Evolutionary conservation across 2,329 filamentous ascomycete species (phyloP), one percentile per base, ranked within the genome.

Genomic region (Monosporascus sp.): DNA sequence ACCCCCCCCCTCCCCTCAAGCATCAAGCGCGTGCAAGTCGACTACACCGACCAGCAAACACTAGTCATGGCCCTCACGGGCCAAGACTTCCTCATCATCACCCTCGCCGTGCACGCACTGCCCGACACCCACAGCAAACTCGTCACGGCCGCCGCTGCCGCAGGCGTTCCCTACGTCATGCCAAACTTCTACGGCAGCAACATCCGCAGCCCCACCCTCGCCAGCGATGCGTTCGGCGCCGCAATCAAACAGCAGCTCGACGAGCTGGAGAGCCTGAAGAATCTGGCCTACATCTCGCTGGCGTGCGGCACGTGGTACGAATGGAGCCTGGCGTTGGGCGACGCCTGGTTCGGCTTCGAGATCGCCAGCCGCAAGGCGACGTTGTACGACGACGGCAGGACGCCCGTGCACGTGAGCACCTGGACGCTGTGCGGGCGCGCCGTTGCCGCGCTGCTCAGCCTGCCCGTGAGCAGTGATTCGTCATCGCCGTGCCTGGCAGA

Each of bases 341-440:
- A 62, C 3, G 45, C 51, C 15, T 67, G 68, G 46, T 79, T 73
- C 42, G 78, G 77, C 5, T 76, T 79, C 62, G 74, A 79, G 57
- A 67, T 79, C 50, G 56, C 58, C n/a, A 70, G 72, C 15, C 62
- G 65, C 0, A 24, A 36, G 0, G 42, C 76, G 4, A 72, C 69
- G 0, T 49, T 79, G 31, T 80, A 73, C 52, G 81, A 83, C 56
- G 76, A 81, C 38, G 84, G 84, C 1, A 72, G 72, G 20, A 75
- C 72, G 2, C 72, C 65, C 41, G 77, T 84, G 60, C 79, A 75
- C 54, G 77, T 72, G 0, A 79, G 75, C 9, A 88, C 85, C 0
- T 83, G 79, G 74, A 58, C 70, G 3, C 83, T 86, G 67, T 68
- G 76, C 62, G 74, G 73, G 59, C 64, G 71, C 58, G 80, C 76